Evolutionary conservation across 1,284 basidiomycete species (phyloP), one percentile per base, ranked within the genome.

Genomic region (Fomitopsis schrenkii): DNA sequence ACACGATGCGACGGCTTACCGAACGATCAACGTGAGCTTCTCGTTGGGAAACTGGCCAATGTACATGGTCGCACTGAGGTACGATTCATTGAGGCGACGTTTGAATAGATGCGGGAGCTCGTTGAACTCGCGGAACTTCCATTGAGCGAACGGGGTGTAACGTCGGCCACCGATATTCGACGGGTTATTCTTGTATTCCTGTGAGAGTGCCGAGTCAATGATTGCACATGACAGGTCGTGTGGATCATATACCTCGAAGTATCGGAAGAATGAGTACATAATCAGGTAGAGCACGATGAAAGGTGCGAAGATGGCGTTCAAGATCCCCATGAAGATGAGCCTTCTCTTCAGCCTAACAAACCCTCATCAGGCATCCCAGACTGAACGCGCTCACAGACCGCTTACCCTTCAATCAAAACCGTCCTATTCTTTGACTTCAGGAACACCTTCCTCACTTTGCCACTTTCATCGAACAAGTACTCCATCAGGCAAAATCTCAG

Each of bases 121-220:
- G 74, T 99, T 99, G 80, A 98, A 99, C 74, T 99, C 97, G 63
- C 97, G 85, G 71, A 99, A 99, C 73, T 98, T 98, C 97, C 97
- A 99, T 66, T 93, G 89, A 0, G 96, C 97, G 66, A 93, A 95
- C 1, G 90, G 91, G 0, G 97, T 99, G 71, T 98, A 99, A 65
- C 93, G 87, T 42, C 97, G 86, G 4, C 91, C 89, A 28, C 95
- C 93, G 55, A 98, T 93, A 0, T 92, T 91, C 0, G 96, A 97
- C 1, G 97, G 97, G 71, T 99, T 94, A 77, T 98, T 96, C 83
- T 96, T 97, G 72, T 98, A 98, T 81, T 99, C 95, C 95, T 97
- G 65, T 17, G 59, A n/a, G 8, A 6, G 8, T 12, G 7, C 36
- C 35, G 35, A 56, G 41, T 14, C 19, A 12, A 3, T n/a, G 40